A percentile compares a stretch with the other conserved stretches of the same genome.
phyloP scores from a whole-genome alignment of 805 yeast genomes.

The Wickerhamiella brachini region DNA sequence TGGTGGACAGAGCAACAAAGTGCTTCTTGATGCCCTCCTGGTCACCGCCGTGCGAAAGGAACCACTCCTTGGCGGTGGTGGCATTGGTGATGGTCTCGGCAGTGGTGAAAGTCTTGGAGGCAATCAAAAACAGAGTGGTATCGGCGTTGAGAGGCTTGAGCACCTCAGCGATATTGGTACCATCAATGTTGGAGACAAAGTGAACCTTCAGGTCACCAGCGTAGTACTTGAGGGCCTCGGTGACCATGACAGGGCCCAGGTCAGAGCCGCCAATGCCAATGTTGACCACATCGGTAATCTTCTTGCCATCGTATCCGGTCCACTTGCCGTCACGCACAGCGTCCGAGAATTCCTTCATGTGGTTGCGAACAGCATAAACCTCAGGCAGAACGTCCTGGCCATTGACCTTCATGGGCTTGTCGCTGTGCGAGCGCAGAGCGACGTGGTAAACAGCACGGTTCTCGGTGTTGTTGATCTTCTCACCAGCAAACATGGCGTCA shows the following conservation, averaged over 20 bases:
- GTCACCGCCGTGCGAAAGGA: slow-evolving; percentile 58
- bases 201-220: slow-evolving; percentile 59
- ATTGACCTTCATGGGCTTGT: slow-evolving; percentile 76
- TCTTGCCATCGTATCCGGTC: slow-evolving; percentile 95
- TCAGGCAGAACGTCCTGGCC: slow-evolving; percentile 82
- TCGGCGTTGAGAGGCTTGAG: slow-evolving; percentile 69
- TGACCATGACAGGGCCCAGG: slow-evolving; percentile 98
- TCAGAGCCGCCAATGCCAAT: slow-evolving; percentile 99
- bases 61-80: slow-evolving; percentile 89
- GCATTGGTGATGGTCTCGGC: slow-evolving; percentile 98
- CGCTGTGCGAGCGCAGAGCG: slow-evolving; percentile 87
- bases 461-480: slow-evolving; percentile 90
- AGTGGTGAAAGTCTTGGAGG: slow-evolving; percentile 97
- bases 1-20: slow-evolving; percentile 93
- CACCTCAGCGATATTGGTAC: slow-evolving; percentile 91
- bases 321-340: slow-evolving; percentile 83
- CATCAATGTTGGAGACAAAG: slow-evolving; percentile 97
- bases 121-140: slow-evolving; percentile 74
- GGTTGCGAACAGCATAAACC: slow-evolving; percentile 81
- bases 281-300: slow-evolving; percentile 86
- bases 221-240: slow-evolving; percentile 92
- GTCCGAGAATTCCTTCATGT: slow-evolving; percentile 92
- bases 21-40: slow-evolving; percentile 78
- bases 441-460: slow-evolving; percentile 87
- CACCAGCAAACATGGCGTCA: slow-evolving; percentile 85